Evolutionary conservation across 441 rosid genomes (phyloP).

Genomic region (Mallotus japonicus): DNA sequence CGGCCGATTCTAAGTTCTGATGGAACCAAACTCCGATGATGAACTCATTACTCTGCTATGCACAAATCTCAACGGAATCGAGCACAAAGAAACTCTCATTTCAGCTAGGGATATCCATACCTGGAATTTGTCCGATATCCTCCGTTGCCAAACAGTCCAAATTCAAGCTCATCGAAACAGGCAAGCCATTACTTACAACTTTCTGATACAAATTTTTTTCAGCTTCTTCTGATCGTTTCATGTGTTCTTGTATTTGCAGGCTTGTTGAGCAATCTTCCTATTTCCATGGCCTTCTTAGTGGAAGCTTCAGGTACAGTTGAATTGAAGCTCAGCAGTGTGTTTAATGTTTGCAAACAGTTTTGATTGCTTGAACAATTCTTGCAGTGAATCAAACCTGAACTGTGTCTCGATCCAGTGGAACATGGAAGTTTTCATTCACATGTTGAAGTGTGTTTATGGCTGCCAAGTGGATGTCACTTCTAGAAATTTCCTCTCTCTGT

Average conservation of each 20-base stretch:
- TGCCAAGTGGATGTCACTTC: constrained; percentile 42
- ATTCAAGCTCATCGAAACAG: constrained; percentile 55
- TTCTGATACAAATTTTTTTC: too few species aligned
- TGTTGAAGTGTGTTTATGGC: constrained; percentile 53
- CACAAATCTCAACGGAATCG: constrained; percentile 28
- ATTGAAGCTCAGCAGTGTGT: not conserved
- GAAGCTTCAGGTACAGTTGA: constrained; percentile 61
- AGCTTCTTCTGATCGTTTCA: too few species aligned
- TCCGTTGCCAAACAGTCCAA: constrained; percentile 40
- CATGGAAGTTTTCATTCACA: constrained; percentile 45
- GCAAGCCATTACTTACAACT: constrained; percentile 25
- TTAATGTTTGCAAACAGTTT: not conserved
- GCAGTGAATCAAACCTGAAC: constrained; percentile 61
- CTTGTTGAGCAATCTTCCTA: constrained; percentile 60
- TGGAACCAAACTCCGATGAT: constrained; percentile 44
- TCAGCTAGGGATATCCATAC: constrained; percentile 46
- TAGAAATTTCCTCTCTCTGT: constrained; percentile 52
- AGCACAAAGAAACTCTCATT: constrained; percentile 31
- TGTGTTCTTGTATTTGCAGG: constrained; percentile 30
- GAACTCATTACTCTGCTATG: constrained; percentile 44
- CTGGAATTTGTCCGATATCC: constrained; percentile 51
- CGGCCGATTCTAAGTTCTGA: not conserved
- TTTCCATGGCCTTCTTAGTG: constrained; percentile 61
- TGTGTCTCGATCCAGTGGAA: constrained; percentile 55
- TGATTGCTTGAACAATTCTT: not conserved